Conservation (phyloP, 805 yeast genomes). For the Debaryomyces prosopidis region DNA sequence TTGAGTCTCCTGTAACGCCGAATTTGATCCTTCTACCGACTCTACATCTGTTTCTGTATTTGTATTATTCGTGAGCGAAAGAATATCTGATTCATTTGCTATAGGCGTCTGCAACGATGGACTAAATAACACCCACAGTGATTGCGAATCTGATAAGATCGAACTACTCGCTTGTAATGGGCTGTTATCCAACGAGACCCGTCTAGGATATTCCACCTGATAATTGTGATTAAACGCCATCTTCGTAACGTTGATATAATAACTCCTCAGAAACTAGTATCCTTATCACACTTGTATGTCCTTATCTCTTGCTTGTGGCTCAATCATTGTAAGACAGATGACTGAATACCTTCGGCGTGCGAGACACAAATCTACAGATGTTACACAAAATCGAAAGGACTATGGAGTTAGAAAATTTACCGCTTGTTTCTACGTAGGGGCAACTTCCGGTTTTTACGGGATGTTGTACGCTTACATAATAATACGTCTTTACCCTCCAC, state of each 20-base stretch:
- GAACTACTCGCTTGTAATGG: conserved; percentile 17
- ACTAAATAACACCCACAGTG: conserved; percentile 29
- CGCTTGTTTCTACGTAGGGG: too few relatives aligned
- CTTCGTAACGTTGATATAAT: not conserved
- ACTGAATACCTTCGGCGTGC: not conserved
- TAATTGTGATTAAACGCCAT: conserved; percentile 1
- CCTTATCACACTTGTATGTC: not conserved
- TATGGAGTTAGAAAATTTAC: too few relatives aligned
- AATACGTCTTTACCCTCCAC: too few relatives aligned
- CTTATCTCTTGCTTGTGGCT: not conserved
- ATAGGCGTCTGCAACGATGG: conserved; percentile 12
- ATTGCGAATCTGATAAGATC: conserved; percentile 22
- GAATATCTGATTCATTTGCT: conserved; percentile 24
- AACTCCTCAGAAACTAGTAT: not conserved
- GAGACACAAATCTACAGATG: not conserved
- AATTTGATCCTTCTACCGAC: not conserved
- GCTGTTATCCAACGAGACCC: conserved; percentile 9
- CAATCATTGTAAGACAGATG: not conserved
- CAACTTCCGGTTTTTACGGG: too few relatives aligned
- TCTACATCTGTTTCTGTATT: not conserved
- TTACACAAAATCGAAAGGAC: not conserved
- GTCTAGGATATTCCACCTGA: conserved; percentile 6
- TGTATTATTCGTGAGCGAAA: conserved; percentile 23
- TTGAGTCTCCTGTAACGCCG: not conserved
- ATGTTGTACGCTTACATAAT: too few relatives aligned